phyloP scores from a whole-genome alignment of 1,139 yeast species.

The Protomyces lactucae-debilis region DNA sequence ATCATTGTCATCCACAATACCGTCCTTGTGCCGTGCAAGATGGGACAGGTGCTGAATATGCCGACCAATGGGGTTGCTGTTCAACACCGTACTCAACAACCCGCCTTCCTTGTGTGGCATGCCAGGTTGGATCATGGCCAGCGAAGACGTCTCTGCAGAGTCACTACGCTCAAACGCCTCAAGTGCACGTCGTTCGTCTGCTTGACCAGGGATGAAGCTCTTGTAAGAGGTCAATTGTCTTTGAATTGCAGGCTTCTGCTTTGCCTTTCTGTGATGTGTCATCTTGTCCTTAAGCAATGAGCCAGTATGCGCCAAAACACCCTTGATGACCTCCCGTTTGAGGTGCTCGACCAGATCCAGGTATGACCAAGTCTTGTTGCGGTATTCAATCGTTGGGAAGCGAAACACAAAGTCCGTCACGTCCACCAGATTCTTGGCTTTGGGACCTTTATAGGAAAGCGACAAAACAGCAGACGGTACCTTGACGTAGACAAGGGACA shows the following conservation, averaged over 20 bases:
- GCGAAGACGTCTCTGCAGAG: constrained; percentile 13
- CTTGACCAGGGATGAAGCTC: not conserved
- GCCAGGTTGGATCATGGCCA: not conserved
- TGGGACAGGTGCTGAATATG: constrained; percentile 26
- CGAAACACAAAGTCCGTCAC: constrained; percentile 62
- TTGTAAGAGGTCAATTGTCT: constrained; percentile 41
- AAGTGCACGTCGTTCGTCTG: not conserved
- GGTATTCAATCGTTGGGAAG: constrained; percentile 61
- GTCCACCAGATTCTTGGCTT: constrained; percentile 60
- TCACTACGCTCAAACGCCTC: not conserved
- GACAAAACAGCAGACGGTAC: constrained; percentile 53
- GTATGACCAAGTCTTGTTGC: constrained; percentile 70
- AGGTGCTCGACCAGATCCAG: constrained; percentile 63
- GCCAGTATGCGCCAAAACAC: constrained; percentile 71
- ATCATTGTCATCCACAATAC: constrained; percentile 26
- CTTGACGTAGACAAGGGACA: constrained; percentile 57
- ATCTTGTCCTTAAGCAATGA: constrained; percentile 74
- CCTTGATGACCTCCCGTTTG: constrained; percentile 62
- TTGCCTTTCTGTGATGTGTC: constrained; percentile 40
- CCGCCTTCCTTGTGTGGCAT: not conserved
- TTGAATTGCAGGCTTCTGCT: constrained; percentile 41
- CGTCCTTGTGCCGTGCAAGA: constrained; percentile 19
- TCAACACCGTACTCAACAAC: not conserved
- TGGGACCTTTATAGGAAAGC: constrained; percentile 73
- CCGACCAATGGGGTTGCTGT: constrained; percentile 22